Conservation (phyloP, 169 alveolate species). For the Eimeria necatrix region DNA sequence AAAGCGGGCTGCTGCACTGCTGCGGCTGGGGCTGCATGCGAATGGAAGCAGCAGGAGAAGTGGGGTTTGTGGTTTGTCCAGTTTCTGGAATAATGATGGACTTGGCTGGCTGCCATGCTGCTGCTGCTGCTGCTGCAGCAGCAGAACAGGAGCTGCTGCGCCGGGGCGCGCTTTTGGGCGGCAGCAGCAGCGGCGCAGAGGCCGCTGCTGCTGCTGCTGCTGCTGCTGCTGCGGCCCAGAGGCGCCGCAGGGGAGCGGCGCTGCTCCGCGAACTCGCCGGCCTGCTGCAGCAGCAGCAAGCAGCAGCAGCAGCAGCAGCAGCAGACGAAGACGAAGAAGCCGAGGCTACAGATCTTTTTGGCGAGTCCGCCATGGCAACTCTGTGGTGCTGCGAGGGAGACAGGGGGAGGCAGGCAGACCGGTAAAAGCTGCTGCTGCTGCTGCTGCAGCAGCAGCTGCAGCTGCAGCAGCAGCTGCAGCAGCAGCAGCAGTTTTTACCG, state of each 20-base stretch:
- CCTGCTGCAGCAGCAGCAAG: slow-evolving; percentile 61
- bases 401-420: not conserved
- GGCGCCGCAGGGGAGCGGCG: not conserved
- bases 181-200: not conserved
- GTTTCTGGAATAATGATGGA: slow-evolving; percentile 31
- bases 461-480: not conserved
- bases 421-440: not conserved
- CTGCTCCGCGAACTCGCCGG: not conserved
- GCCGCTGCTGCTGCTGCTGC: not conserved
- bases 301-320: slow-evolving; percentile 43
- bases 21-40: slow-evolving; percentile 51
- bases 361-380: too few relatives aligned
- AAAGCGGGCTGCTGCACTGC: slow-evolving; percentile 39
- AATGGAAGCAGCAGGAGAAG: slow-evolving; percentile 33
- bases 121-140: slow-evolving; percentile 28
- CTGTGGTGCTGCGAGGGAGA: too few relatives aligned
- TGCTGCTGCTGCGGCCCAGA: not conserved
- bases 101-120: slow-evolving; percentile 40
- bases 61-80: slow-evolving; percentile 19
- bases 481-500: not conserved
- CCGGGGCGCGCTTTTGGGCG: not conserved
- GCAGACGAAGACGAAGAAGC: not conserved
- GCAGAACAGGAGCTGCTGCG: not conserved
- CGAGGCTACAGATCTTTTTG: not conserved
- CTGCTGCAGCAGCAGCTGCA: not conserved